These are phyloP conservation scores for Capsicum baccatum DNA, from an alignment of 257 asterid species.

Conservation along the genomic window DNA sequence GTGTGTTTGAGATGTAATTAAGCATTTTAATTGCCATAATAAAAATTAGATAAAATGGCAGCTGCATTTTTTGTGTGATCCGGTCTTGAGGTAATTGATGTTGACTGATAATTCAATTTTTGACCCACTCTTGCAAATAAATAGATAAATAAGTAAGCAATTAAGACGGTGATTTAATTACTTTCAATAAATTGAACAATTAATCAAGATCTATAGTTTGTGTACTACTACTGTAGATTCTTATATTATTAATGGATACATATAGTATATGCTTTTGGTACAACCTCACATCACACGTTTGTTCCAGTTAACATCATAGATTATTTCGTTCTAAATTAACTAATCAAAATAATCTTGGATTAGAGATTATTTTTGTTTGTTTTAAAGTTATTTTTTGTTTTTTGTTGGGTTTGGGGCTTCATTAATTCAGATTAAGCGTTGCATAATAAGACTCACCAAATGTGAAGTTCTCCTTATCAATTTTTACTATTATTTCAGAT, in stretches of 20 bases:
- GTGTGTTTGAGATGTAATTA: background rate
- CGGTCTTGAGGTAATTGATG: background rate
- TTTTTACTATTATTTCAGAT: too few relatives aligned
- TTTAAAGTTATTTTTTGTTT: background rate
- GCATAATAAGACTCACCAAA: too few relatives aligned
- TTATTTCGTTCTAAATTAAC: background rate
- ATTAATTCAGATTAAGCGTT: background rate
- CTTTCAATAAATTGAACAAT: slow-evolving; percentile 11
- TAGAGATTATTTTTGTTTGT: background rate
- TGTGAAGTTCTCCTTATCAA: too few relatives aligned
- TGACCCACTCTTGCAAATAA: background rate
- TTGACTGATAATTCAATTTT: slow-evolving; percentile 5
- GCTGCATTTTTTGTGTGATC: background rate
- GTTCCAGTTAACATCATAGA: background rate
- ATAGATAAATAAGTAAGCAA: background rate
- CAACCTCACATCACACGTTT: background rate
- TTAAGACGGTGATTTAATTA: slow-evolving; percentile 15
- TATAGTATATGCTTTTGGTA: background rate
- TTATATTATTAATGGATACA: background rate
- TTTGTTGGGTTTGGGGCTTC: background rate
- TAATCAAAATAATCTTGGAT: background rate
- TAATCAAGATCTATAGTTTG: slow-evolving; percentile 13
- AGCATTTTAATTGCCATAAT: background rate
- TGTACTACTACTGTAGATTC: background rate
- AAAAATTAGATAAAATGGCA: background rate